A percentile compares a stretch with the other conserved stretches of the same genome.
Conservation (phyloP, 352 stramenopile genomes). For the Phytophthora citrophthora region DNA sequence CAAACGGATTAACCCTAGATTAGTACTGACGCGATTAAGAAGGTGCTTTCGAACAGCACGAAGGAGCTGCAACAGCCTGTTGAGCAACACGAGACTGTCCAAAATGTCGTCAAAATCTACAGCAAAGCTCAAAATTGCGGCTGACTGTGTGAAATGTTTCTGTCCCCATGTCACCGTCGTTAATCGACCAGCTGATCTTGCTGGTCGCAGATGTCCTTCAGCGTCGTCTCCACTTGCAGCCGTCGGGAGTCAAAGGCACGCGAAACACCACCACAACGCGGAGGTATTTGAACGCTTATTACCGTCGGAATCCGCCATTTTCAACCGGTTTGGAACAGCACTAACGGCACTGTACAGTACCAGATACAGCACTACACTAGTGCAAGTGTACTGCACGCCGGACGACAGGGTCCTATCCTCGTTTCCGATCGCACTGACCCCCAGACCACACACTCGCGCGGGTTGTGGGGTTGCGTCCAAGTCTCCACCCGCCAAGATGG, state of each 20-base stretch:
- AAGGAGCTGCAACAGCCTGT: slow-evolving; percentile 1
- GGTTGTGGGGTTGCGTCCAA: slow-evolving; percentile 22
- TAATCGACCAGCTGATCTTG: slow-evolving; percentile 3
- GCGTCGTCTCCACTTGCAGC: neutral
- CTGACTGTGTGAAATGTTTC: slow-evolving; percentile 2
- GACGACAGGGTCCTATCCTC: slow-evolving; percentile 14
- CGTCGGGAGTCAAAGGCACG: neutral
- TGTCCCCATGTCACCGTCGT: slow-evolving; percentile 3
- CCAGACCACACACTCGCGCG: slow-evolving; percentile 7
- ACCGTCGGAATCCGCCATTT: slow-evolving; percentile 1
- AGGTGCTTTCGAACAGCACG: slow-evolving; percentile 11
- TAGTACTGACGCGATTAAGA: slow-evolving; percentile 2
- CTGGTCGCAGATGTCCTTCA: slow-evolving; percentile 7
- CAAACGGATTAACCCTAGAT: slow-evolving; percentile 12
- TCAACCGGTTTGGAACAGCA: too few relatives aligned
- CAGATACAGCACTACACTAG: too few relatives aligned
- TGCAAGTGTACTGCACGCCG: neutral
- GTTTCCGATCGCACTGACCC: slow-evolving; percentile 7
- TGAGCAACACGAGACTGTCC: neutral
- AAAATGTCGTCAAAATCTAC: neutral
- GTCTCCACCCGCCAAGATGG: slow-evolving; percentile 17
- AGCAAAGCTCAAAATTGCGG: neutral
- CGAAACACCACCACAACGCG: neutral
- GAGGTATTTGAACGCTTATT: neutral
- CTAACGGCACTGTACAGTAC: too few relatives aligned